A percentile compares a stretch with the other conserved stretches of the same genome.
Evolutionary conservation across 1,139 yeast genomes (phyloP).

Genomic region (Debaryomycetaceae sp.): DNA sequence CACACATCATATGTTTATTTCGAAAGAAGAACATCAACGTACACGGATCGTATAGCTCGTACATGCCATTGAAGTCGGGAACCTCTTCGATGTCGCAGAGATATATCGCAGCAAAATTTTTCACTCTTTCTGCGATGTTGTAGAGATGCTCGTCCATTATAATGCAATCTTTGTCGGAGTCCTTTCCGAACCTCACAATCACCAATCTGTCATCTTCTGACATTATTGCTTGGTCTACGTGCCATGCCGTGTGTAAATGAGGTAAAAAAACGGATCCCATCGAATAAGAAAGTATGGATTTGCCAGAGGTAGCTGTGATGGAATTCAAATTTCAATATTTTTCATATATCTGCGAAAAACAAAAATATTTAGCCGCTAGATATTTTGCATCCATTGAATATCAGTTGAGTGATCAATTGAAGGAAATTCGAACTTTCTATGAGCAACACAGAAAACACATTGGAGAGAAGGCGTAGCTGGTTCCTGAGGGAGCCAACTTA

Average conservation of each 20-base stretch:
- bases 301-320: too few species aligned
- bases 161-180: slow-evolving; percentile 75
- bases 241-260: slow-evolving; percentile 85
- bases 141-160: slow-evolving; percentile 83
- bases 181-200: slow-evolving; percentile 84
- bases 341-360: background rate
- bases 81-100: slow-evolving; percentile 87
- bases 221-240: slow-evolving; percentile 92
- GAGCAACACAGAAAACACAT: background rate
- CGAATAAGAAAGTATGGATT: too few species aligned
- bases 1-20: slow-evolving; percentile 97
- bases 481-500: slow-evolving; percentile 5
- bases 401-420: background rate
- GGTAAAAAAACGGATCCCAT: slow-evolving; percentile 91
- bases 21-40: slow-evolving; percentile 91
- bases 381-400: background rate
- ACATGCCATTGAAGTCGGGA: slow-evolving; percentile 88
- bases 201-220: slow-evolving; percentile 85
- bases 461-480: slow-evolving; percentile 5
- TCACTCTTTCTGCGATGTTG: slow-evolving; percentile 75
- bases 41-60: slow-evolving; percentile 87
- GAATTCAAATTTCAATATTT: too few species aligned
- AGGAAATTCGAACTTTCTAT: too few species aligned
- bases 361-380: background rate
- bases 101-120: slow-evolving; percentile 84